Percentiles rank a stretch among this genome's conserved stretches.
These are phyloP conservation scores for Fragosphaeria purpurea DNA, from an alignment of 2,329 filamentous ascomycete genomes.

Conservation along the genomic window DNA sequence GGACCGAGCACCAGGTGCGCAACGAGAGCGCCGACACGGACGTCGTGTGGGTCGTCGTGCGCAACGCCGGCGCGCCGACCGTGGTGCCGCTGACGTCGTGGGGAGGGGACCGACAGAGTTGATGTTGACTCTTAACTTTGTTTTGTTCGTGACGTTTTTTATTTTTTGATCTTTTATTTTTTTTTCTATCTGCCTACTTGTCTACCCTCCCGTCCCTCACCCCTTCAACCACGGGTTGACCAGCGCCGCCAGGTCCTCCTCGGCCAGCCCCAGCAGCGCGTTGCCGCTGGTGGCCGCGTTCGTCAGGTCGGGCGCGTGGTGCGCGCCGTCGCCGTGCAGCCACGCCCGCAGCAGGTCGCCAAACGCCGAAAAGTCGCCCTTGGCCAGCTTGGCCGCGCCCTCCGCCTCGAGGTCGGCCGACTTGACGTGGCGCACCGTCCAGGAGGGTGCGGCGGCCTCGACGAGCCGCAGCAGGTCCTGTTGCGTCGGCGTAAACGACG, in stretches of 20 bases:
- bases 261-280: constrained; percentile 17
- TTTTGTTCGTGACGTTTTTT: not conserved
- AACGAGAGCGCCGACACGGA: constrained; percentile 44
- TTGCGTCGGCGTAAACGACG: constrained; percentile 48
- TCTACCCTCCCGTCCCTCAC: not conserved
- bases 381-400: constrained; percentile 31
- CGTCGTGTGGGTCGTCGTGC: constrained; percentile 56
- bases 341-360: constrained; percentile 18
- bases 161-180: not conserved
- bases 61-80: constrained; percentile 49
- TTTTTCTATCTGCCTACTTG: not conserved
- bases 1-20: constrained; percentile 59
- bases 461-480: constrained; percentile 43
- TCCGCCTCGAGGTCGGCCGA: constrained; percentile 25
- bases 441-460: constrained; percentile 39
- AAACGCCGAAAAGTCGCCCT: constrained; percentile 27
- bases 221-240: constrained; percentile 11
- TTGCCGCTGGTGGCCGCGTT: constrained; percentile 13
- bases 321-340: constrained; percentile 27
- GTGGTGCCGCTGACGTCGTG: constrained; percentile 55
- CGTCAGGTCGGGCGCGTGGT: constrained; percentile 15
- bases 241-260: constrained; percentile 11
- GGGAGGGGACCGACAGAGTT: constrained; percentile 38
- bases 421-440: constrained; percentile 30
- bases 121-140: not conserved